Conservation (phyloP, 2,329 filamentous ascomycete species). For the Fusarium begoniae region DNA sequence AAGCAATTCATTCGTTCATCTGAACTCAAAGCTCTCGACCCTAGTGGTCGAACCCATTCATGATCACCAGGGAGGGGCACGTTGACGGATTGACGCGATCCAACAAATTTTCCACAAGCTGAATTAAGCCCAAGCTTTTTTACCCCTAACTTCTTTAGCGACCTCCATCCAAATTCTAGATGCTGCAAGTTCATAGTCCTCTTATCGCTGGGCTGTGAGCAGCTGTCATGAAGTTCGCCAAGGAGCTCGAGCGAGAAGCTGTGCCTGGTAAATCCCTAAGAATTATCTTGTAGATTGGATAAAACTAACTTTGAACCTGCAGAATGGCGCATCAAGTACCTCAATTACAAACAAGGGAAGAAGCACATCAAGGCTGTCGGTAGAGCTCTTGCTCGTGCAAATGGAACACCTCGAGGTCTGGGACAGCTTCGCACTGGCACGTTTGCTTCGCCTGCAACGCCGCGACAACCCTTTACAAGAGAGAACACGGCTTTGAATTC, state of each 20-base stretch:
- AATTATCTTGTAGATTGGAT: neutral
- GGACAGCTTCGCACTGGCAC: constrained; percentile 47
- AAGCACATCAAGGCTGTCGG: constrained; percentile 89
- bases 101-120: neutral
- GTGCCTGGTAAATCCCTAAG: constrained; percentile 72
- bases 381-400: constrained; percentile 73
- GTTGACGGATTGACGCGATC: constrained; percentile 20
- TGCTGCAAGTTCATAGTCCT: constrained; percentile 21
- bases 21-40: neutral
- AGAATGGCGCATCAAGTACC: constrained; percentile 94
- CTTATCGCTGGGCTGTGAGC: constrained; percentile 20
- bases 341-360: constrained; percentile 95
- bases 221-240: constrained; percentile 70
- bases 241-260: constrained; percentile 85
- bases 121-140: neutral
- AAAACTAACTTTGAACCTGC: constrained; percentile 16
- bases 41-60: constrained; percentile 6
- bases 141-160: neutral
- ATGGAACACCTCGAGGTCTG: constrained; percentile 58
- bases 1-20: neutral
- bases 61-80: constrained; percentile 28
- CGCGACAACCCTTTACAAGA: constrained; percentile 26
- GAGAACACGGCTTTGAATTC: constrained; percentile 10
- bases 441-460: constrained; percentile 36
- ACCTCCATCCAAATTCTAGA: constrained; percentile 6